Evolutionary conservation across 768 basidiomycete species (phyloP).

Genomic region (Lyophyllum atratum): DNA sequence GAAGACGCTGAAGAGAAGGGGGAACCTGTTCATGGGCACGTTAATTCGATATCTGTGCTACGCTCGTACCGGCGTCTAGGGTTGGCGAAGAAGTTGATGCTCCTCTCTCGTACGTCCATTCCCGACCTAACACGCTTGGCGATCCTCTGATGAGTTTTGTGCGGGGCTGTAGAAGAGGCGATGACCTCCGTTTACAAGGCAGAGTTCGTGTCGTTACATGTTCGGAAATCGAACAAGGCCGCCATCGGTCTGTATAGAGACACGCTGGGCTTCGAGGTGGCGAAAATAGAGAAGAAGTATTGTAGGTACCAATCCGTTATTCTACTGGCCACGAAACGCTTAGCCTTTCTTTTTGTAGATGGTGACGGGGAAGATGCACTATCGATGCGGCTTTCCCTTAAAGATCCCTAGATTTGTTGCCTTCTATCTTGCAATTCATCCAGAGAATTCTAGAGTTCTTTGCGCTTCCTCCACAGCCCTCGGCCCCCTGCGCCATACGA

Average conservation of each 20-base stretch:
- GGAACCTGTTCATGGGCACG: slow-evolving; percentile 72
- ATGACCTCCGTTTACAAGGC: slow-evolving; percentile 91
- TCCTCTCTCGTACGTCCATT: slow-evolving; percentile 76
- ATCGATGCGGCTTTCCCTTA: slow-evolving; percentile 63
- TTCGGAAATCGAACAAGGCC: slow-evolving; percentile 92
- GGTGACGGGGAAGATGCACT: slow-evolving; percentile 89
- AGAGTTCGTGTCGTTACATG: slow-evolving; percentile 83
- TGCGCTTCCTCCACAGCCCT: neutral
- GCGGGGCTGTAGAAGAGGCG: slow-evolving; percentile 68
- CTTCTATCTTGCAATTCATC: neutral
- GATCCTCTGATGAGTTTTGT: neutral
- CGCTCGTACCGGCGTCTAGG: slow-evolving; percentile 90
- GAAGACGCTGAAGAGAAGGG: slow-evolving; percentile 51
- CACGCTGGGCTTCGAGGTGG: slow-evolving; percentile 86
- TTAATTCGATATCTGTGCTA: slow-evolving; percentile 95
- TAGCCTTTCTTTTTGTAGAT: slow-evolving; percentile 43
- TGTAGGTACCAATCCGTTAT: slow-evolving; percentile 56
- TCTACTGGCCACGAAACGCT: neutral
- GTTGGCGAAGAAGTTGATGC: slow-evolving; percentile 91
- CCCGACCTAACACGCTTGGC: neutral
- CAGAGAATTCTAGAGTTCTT: neutral
- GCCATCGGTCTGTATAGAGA: slow-evolving; percentile 89
- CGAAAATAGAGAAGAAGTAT: slow-evolving; percentile 85
- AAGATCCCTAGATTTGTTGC: neutral
- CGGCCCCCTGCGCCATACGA: no score